Evolutionary conservation across 2,329 filamentous ascomycete species (phyloP).

Genomic region (Fusarium sp.): DNA sequence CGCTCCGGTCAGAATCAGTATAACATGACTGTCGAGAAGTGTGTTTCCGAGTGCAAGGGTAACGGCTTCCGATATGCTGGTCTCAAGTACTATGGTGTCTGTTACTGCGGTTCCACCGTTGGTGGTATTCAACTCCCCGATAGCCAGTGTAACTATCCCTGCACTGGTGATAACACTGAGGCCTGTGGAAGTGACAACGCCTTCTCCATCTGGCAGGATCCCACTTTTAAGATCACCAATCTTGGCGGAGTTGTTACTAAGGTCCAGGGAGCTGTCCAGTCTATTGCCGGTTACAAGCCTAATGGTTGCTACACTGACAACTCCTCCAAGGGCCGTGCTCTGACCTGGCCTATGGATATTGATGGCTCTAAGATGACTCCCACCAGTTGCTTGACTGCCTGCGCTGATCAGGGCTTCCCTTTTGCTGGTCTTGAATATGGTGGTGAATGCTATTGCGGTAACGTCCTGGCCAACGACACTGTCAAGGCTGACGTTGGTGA

Average conservation of each 20-base stretch:
- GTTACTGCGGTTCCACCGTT: conserved; percentile 66
- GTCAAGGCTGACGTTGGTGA: conserved; percentile 51
- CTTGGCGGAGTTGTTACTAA: conserved; percentile 48
- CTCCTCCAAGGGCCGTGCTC: conserved; percentile 56
- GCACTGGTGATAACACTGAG: conserved; percentile 60
- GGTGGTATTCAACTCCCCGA: conserved; percentile 64
- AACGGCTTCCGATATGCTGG: conserved; percentile 65
- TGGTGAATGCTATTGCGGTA: conserved; percentile 64
- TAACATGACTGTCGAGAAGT: conserved; percentile 63
- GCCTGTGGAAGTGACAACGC: conserved; percentile 61
- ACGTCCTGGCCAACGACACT: conserved; percentile 64
- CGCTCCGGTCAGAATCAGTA: conserved; percentile 54
- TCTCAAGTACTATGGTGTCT: conserved; percentile 64
- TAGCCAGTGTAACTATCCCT: conserved; percentile 68
- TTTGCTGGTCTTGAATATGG: conserved; percentile 63
- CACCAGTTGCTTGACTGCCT: conserved; percentile 58
- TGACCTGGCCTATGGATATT: conserved; percentile 59
- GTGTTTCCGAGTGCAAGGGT: conserved; percentile 63
- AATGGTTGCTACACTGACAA: conserved; percentile 71
- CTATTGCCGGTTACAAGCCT: conserved; percentile 66
- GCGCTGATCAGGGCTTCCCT: conserved; percentile 59
- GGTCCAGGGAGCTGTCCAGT: conserved; percentile 49
- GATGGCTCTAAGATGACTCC: conserved; percentile 56
- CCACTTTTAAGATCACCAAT: conserved; percentile 59
- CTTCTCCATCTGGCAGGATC: conserved; percentile 63